Evolutionary conservation across 2,329 filamentous ascomycete genomes (phyloP), one percentile per base, ranked within the genome.

Genomic region (Venturia nashicola): DNA sequence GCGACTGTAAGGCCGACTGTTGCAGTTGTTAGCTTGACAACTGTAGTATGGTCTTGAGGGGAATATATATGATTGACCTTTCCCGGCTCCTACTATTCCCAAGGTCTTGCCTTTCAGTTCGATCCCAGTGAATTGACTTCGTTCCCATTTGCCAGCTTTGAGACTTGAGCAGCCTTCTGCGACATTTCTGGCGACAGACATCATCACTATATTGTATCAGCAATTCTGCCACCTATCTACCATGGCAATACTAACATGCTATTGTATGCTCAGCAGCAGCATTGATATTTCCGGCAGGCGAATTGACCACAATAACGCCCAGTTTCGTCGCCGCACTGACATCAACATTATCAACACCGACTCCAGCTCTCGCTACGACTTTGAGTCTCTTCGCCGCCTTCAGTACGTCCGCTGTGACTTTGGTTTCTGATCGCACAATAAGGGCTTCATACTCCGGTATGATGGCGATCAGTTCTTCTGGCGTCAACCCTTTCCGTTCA

Each of bases 281-380:
- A 65, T 88, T 83, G 68, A 92, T 91, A 71, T 94, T 94, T 1
- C 90, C 90, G 20, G 84, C 83, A 0, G 90, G 89, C 34, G 84
- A 88, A 73, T 93, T 94, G 64, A 93, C 86, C 2, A 94, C 89
- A 61, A 92, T 86, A 65, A 93, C 86, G 23, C 90, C 90, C 63
- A 85, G 79, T 46, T 82, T 79, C 0, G 89, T 93, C 2, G 89
- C 89, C 8, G 85, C 83, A 42, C 84, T 78, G 0, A 93, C 86
- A 71, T 93, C 80, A 60, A 94, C 89, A 75, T 93, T 92, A 76
- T 93, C 89, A 32, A 93, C 88, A 40, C 88, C 90, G 0, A 93
- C 90, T 14, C 90, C 90, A 14, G 90, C 90, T 66, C 90, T 81
- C 2, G 89, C 90, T 27, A 94, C 88, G 9, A 93, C 89, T 68